A percentile compares a stretch with the other conserved stretches of the same genome.
phyloP scores from a whole-genome alignment of 2,329 filamentous ascomycete genomes.

The Penicillium sp. region DNA sequence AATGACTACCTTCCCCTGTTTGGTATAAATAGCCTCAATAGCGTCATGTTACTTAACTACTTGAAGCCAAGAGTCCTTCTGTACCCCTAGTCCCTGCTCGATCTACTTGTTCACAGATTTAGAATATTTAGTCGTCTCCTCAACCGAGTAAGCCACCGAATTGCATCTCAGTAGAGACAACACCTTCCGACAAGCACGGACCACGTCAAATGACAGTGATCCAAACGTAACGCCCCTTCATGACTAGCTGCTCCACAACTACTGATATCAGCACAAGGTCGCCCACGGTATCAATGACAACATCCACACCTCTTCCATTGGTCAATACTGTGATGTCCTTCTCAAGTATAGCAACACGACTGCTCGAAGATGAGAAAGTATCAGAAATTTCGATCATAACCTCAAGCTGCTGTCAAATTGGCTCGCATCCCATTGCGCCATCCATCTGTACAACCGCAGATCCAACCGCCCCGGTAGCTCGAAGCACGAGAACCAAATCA shows the following conservation, averaged over 20 bases:
- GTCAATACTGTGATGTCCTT: slow-evolving; percentile 7
- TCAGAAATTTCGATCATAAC: slow-evolving; percentile 18
- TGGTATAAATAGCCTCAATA: slow-evolving; percentile 6
- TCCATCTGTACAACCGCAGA: slow-evolving; percentile 25
- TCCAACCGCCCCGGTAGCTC: slow-evolving; percentile 29
- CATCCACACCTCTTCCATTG: slow-evolving; percentile 15
- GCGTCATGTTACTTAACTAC: slow-evolving; percentile 11
- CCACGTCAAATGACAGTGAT: no score
- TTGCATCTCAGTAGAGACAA: slow-evolving; percentile 21
- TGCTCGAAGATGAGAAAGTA: slow-evolving; percentile 4
- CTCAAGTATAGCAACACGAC: neutral
- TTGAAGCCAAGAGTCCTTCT: slow-evolving; percentile 7
- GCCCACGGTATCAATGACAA: slow-evolving; percentile 30
- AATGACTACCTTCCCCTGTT: slow-evolving; percentile 9
- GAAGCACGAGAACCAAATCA: slow-evolving; percentile 30
- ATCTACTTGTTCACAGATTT: slow-evolving; percentile 12
- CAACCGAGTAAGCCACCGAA: slow-evolving; percentile 9
- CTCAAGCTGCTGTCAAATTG: slow-evolving; percentile 25
- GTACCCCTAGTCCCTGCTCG: slow-evolving; percentile 7
- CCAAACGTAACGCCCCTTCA: slow-evolving; percentile 24
- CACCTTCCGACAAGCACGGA: slow-evolving; percentile 21
- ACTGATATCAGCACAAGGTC: slow-evolving; percentile 24
- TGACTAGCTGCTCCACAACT: slow-evolving; percentile 22
- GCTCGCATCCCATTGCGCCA: slow-evolving; percentile 21
- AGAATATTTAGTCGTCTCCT: slow-evolving; percentile 13